Percentiles rank a stretch among this genome's conserved stretches.
phyloP scores from a whole-genome alignment of 2,329 filamentous ascomycete genomes.

The Cytospora mali region DNA sequence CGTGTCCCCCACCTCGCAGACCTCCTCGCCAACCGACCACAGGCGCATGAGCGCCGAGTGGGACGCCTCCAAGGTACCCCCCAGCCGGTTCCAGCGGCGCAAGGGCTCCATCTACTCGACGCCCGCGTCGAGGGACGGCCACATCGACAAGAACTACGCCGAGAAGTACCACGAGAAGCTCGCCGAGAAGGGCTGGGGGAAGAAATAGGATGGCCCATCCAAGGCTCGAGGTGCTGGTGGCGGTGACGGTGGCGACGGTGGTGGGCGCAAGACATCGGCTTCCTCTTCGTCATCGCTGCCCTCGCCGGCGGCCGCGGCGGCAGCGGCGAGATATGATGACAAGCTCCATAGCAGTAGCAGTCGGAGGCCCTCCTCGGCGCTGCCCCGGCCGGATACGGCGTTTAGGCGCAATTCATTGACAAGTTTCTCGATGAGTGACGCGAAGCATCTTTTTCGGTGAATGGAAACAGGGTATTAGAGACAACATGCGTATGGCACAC shows the following conservation, averaged over 20 bases:
- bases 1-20: constrained; percentile 33
- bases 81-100: constrained; percentile 69
- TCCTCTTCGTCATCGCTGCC: background rate
- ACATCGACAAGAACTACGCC: constrained; percentile 61
- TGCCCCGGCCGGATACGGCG: background rate
- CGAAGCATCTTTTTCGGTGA: background rate
- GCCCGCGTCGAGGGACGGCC: constrained; percentile 64
- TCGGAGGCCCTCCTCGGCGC: background rate
- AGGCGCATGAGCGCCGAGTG: constrained; percentile 50
- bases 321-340: background rate
- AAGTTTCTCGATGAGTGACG: background rate
- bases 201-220: constrained; percentile 2
- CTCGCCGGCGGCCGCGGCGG: background rate
- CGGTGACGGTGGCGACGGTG: background rate
- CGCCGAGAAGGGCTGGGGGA: constrained; percentile 50
- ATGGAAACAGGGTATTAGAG: background rate
- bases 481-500: background rate
- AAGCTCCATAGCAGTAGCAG: background rate
- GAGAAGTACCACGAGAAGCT: constrained; percentile 64
- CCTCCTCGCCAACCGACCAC: constrained; percentile 39
- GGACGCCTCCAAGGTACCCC: constrained; percentile 68
- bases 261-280: background rate
- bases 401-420: background rate
- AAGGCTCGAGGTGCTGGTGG: background rate
- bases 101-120: constrained; percentile 71